A percentile compares a stretch with the other conserved stretches of the same genome.
These are phyloP conservation scores for Phycomyces nitens DNA, from an alignment of 192 early-diverging fungal species.

Conservation along the genomic window DNA sequence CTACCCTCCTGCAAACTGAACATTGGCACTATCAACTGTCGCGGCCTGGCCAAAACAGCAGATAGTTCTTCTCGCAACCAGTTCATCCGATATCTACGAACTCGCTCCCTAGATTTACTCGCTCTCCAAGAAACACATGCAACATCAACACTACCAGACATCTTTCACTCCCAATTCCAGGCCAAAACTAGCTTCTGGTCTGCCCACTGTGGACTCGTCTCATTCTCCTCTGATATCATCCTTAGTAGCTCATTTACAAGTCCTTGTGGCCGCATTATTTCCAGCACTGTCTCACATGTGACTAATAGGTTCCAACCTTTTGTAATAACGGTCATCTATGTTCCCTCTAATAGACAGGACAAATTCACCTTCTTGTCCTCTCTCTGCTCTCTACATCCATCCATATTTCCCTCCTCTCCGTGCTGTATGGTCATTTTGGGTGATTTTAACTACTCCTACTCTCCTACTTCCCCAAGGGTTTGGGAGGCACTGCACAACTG, in stretches of 20 bases:
- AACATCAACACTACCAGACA: not conserved
- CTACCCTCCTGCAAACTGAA: not conserved
- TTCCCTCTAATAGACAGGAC: not conserved
- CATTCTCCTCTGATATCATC: not conserved
- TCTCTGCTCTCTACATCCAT: not conserved
- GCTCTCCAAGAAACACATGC: slow-evolving; percentile 1
- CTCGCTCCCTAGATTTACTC: not conserved
- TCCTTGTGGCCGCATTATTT: slow-evolving; percentile 2
- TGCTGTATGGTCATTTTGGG: not conserved
- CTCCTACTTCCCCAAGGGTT: not conserved
- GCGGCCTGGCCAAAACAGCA: slow-evolving; percentile 2
- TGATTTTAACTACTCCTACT: slow-evolving; percentile 4
- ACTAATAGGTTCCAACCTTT: not conserved
- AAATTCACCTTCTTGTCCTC: not conserved
- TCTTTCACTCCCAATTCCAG: not conserved
- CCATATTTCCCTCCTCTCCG: not conserved
- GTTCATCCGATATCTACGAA: not conserved
- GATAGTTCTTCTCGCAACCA: too few relatives aligned
- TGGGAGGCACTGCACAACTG: not conserved
- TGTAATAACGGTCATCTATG: not conserved
- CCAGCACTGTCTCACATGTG: not conserved
- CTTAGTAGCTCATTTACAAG: not conserved
- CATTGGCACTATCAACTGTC: slow-evolving; percentile 5
- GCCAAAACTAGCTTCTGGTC: slow-evolving; percentile 2
- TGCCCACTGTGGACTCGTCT: not conserved